Evolutionary conservation across 208 protist species (phyloP).

Genomic region (Leptomonas seymouri): DNA sequence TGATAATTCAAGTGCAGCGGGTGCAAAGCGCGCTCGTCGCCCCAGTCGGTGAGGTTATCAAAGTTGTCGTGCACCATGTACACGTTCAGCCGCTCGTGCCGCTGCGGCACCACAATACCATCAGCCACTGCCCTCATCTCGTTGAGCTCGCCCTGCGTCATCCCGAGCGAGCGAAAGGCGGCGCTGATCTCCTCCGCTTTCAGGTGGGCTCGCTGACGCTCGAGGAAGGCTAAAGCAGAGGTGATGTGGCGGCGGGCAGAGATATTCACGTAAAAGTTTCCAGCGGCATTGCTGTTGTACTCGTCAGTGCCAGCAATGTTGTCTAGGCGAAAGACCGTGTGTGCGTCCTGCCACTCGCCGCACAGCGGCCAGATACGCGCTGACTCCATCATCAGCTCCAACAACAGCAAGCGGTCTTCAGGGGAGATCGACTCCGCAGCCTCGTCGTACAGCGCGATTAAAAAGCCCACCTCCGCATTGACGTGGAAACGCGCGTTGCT

Average conservation of each 20-base stretch:
- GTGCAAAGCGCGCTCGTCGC: constrained; percentile 63
- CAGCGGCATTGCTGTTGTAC: constrained; percentile 77
- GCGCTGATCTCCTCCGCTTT: constrained; percentile 42
- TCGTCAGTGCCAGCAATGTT: constrained; percentile 86
- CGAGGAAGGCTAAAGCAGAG: constrained; percentile 54
- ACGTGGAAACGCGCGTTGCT: constrained; percentile 76
- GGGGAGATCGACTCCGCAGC: constrained; percentile 51
- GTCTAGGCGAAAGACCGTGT: constrained; percentile 80
- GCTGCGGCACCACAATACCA: constrained; percentile 59
- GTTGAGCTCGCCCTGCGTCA: constrained; percentile 67
- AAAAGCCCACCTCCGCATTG: constrained; percentile 84
- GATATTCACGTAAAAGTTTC: constrained; percentile 91
- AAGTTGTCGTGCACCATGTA: constrained; percentile 92
- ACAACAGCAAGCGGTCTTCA: constrained; percentile 63
- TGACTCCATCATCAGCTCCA: constrained; percentile 90
- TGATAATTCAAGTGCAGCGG: constrained; percentile 91
- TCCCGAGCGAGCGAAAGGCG: constrained; percentile 62
- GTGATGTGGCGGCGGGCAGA: constrained; percentile 84
- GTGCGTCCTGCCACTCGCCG: constrained; percentile 83
- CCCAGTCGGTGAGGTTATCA: constrained; percentile 75
- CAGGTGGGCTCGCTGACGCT: constrained; percentile 51
- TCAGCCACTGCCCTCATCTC: constrained; percentile 53
- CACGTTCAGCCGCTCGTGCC: constrained; percentile 66
- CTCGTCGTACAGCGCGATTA: constrained; percentile 77
- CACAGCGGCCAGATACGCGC: constrained; percentile 84